These are phyloP conservation scores for Hirsutella rhossiliensis DNA, from an alignment of 2,329 filamentous ascomycete species.

Conservation along the genomic window DNA sequence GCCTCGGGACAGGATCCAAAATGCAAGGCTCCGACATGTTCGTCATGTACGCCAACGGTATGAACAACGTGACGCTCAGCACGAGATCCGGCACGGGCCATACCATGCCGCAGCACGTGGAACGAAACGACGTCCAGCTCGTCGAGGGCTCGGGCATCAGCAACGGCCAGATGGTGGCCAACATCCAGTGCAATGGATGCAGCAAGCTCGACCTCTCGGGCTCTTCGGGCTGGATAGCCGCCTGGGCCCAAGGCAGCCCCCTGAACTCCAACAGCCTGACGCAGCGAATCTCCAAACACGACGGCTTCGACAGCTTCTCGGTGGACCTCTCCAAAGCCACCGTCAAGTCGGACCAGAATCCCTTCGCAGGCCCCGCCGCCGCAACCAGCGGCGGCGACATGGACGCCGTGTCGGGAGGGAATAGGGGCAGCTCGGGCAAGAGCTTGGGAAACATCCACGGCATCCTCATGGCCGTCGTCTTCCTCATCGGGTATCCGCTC, in stretches of 20 bases:
- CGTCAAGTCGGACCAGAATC: constrained; percentile 36
- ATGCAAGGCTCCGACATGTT: constrained; percentile 52
- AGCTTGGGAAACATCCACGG: constrained; percentile 35
- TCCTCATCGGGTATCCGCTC: constrained; percentile 46
- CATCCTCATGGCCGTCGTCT: constrained; percentile 47
- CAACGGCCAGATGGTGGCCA: constrained; percentile 43
- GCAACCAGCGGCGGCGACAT: constrained; percentile 1
- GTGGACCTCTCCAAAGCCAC: constrained; percentile 37
- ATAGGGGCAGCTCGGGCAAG: constrained; percentile 1
- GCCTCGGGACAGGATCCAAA: constrained; percentile 39
- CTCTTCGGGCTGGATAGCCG: constrained; percentile 37
- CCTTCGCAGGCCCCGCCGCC: constrained; percentile 25
- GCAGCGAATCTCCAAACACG: constrained; percentile 33
- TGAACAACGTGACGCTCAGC: constrained; percentile 49
- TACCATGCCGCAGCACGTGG: constrained; percentile 32
- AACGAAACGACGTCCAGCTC: constrained; percentile 33
- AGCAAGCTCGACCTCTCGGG: constrained; percentile 30
- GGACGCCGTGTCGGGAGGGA: neutral
- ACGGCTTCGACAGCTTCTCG: constrained; percentile 27
- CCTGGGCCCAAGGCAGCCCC: constrained; percentile 35
- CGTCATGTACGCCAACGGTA: constrained; percentile 46
- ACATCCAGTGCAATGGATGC: constrained; percentile 44
- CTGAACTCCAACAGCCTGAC: constrained; percentile 29
- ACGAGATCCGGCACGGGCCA: constrained; percentile 38
- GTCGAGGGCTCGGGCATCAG: constrained; percentile 46